phyloP scores from a whole-genome alignment of 2,329 filamentous ascomycete species.

The Pseudopyricularia javanii region DNA sequence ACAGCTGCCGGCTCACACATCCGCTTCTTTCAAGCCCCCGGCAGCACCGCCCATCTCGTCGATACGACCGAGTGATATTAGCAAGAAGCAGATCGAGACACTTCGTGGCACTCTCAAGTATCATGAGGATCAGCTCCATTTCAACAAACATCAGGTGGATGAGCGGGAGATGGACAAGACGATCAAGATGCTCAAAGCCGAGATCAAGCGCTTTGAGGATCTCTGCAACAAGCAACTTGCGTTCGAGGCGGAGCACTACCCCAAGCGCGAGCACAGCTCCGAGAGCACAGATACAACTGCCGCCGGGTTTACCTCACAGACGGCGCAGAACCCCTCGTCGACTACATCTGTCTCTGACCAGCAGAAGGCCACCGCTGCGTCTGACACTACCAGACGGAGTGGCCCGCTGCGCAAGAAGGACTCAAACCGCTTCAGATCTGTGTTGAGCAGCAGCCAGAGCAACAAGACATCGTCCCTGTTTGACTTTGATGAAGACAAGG shows the following conservation, averaged over 20 bases:
- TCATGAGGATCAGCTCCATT: slow-evolving; percentile 44
- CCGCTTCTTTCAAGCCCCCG: slow-evolving; percentile 11
- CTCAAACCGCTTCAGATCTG: slow-evolving; percentile 5
- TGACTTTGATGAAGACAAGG: slow-evolving; percentile 16
- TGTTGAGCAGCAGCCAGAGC: slow-evolving; percentile 7
- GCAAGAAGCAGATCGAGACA: slow-evolving; percentile 40
- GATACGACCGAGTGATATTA: slow-evolving; percentile 48
- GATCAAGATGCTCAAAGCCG: slow-evolving; percentile 24
- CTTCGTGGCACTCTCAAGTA: slow-evolving; percentile 41
- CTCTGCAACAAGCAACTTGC: slow-evolving; percentile 29
- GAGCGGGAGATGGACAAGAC: slow-evolving; percentile 36
- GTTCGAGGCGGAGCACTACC: slow-evolving; percentile 30
- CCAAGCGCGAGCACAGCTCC: slow-evolving; percentile 17
- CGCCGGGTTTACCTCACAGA: not conserved
- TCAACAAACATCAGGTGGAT: slow-evolving; percentile 52
- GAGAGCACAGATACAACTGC: slow-evolving; percentile 4
- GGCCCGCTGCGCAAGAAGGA: slow-evolving; percentile 7
- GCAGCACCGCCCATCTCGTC: slow-evolving; percentile 38
- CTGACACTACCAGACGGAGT: slow-evolving; percentile 6
- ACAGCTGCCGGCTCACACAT: slow-evolving; percentile 1
- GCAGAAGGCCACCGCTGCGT: not conserved
- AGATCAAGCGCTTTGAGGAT: slow-evolving; percentile 30
- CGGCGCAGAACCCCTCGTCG: not conserved
- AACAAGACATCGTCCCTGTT: slow-evolving; percentile 7
- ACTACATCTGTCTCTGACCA: not conserved